Base-by-base conservation (phyloP, 208 protist species). In the Acanthamoeba triangularis region DNA sequence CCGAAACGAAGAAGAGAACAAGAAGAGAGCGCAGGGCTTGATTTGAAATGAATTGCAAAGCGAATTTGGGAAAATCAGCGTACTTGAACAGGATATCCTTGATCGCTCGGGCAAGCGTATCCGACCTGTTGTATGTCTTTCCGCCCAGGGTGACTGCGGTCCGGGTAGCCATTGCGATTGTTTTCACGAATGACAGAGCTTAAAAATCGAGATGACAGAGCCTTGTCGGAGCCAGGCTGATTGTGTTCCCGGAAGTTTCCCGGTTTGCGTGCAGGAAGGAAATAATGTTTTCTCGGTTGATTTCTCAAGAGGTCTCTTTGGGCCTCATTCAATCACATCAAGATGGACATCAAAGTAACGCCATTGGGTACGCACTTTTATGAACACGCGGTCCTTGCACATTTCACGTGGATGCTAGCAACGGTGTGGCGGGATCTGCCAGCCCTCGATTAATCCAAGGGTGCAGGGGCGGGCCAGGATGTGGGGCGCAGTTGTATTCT, bases 401-500 rank as follows among this genome's bases (percentile, higher is more conserved):
- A 67, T 74, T 76, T n/a, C 23, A 4, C 14, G 52, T 7, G 16
- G 20, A 10, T 0, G 25, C 56, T 63, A 14, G 23, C 25, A 10
- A 28, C 20, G 3, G 56, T n/a, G 16, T 49, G 44, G 44, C 44
- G 0, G 1, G 44, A 28, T 63, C 23, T 28, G 28, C 30, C 16
- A 18, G n/a, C n/a, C 18, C 67, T 44, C 30, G 30, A 18, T 76
- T n/a, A 37, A 30, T 49, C 67, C 44, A 5, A 5, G 16, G 1
- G 28, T 76, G 30, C 2, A 93, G 98, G 98, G 28, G 98, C 98
- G 59, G 98, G 98, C 18, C 96, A 98, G 95, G 98, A 99, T 96
- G 98, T 99, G n/a, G 98, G 98, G 5, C 90, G 98, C 37, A 96
- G 76, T 69, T 99, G 98, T 96, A 93, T 99, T 20, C 78, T 99